Evolutionary conservation across 2,329 filamentous ascomycete species (phyloP).

Genomic region (Paraphoma sp.): DNA sequence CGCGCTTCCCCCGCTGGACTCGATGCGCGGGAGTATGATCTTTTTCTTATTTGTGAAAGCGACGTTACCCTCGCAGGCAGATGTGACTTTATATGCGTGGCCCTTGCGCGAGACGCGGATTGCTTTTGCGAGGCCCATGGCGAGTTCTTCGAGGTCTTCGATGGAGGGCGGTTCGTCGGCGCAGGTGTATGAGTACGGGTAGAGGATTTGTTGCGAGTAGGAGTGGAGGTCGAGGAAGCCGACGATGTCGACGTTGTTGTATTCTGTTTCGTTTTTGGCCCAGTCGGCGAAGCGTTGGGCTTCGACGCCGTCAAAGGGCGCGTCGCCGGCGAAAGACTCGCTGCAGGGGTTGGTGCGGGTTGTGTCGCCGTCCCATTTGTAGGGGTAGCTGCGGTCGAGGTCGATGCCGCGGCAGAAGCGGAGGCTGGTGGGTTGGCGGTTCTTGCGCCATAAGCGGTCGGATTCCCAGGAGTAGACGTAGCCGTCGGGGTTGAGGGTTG

Average conservation of each 20-base stretch:
- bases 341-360: conserved; percentile 80
- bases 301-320: conserved; percentile 84
- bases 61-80: conserved; percentile 85
- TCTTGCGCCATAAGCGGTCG: conserved; percentile 95
- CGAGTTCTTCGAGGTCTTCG: conserved; percentile 92
- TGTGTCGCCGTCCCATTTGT: conserved; percentile 76
- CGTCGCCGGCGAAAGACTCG: conserved; percentile 84
- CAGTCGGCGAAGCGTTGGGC: conserved; percentile 77
- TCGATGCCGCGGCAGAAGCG: conserved; percentile 88
- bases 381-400: conserved; percentile 85
- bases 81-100: conserved; percentile 69
- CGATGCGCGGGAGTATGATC: conserved; percentile 62
- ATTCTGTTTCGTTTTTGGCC: conserved; percentile 78
- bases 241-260: conserved; percentile 77
- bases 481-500: conserved; percentile 90
- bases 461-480: conserved; percentile 93
- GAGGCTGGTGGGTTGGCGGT: conserved; percentile 80
- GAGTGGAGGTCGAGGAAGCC: conserved; percentile 90
- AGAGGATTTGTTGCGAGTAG: conserved; percentile 93
- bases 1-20: conserved; percentile 81
- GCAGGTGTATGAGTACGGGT: conserved; percentile 90
- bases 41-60: conserved; percentile 43
- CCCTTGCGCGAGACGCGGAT: conserved; percentile 83
- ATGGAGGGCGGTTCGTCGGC: conserved; percentile 77
- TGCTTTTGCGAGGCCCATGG: conserved; percentile 84